Conservation (phyloP, 2,329 filamentous ascomycete species). For the Capronia coronata region DNA sequence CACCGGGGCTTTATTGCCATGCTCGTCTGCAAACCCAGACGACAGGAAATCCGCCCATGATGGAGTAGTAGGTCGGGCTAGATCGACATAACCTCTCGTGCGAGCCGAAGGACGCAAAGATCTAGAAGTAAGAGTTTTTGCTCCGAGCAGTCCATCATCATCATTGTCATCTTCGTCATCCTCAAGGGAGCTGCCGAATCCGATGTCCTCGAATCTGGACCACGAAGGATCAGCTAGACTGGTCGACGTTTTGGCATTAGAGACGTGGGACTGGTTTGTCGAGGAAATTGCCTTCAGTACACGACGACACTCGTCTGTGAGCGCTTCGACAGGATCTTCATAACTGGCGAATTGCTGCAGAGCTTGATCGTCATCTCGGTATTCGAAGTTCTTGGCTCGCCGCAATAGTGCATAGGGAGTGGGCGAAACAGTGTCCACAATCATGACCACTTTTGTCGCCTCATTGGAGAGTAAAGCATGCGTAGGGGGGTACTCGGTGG, state of each 20-base stretch:
- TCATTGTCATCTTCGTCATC: conserved; percentile 65
- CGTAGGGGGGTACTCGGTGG: conserved; percentile 89
- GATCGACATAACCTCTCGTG: conserved; percentile 41
- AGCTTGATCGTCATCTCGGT: conserved; percentile 79
- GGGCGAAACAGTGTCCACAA: conserved; percentile 88
- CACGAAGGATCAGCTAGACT: conserved; percentile 79
- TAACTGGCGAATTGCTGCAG: conserved; percentile 80
- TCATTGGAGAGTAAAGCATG: conserved; percentile 66
- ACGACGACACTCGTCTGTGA: conserved; percentile 90
- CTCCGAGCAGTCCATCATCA: conserved; percentile 46
- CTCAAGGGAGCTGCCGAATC: conserved; percentile 71
- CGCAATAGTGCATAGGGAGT: conserved; percentile 88
- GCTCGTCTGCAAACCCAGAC: conserved; percentile 78
- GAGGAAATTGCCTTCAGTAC: conserved; percentile 84
- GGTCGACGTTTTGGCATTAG: conserved; percentile 63
- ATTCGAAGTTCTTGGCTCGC: conserved; percentile 90
- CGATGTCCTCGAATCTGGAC: conserved; percentile 94
- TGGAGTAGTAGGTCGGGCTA: conserved; percentile 82
- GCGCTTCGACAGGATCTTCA: conserved; percentile 76
- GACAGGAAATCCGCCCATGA: conserved; percentile 98
- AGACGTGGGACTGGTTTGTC: conserved; percentile 75
- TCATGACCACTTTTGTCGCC: conserved; percentile 90
- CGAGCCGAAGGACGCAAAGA: conserved; percentile 10
- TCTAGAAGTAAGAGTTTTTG: conserved; percentile 28
- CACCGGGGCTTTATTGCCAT: conserved; percentile 54